Evolutionary conservation across 2,329 filamentous ascomycete genomes (phyloP).

Genomic region (Neospermospora avenae): DNA sequence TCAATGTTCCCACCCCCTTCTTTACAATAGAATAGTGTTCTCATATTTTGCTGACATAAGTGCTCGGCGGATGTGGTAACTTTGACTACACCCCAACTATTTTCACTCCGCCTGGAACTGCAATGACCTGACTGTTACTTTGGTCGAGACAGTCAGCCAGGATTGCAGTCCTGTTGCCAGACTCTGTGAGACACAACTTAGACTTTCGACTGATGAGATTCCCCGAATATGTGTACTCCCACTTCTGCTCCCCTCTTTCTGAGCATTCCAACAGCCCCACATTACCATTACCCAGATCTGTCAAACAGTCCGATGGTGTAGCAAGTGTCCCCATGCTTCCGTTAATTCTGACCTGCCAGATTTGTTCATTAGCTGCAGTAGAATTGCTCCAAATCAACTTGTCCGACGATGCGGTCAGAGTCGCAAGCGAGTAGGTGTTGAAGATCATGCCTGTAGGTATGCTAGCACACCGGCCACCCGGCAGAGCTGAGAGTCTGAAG

Average conservation of each 20-base stretch:
- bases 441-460: conserved; percentile 47
- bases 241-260: conserved; percentile 36
- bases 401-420: conserved; percentile 35
- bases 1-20: too few species aligned
- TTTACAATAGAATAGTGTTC: too few species aligned
- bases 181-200: conserved; percentile 41
- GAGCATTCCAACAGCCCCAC: conserved; percentile 36
- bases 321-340: conserved; percentile 41
- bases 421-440: conserved; percentile 45
- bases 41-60: too few species aligned
- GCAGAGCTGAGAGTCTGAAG: conserved; percentile 40
- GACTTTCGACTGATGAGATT: conserved; percentile 39
- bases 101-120: conserved; percentile 43
- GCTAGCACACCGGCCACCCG: conserved; percentile 11
- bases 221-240: conserved; percentile 44
- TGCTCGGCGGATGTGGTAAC: too few species aligned
- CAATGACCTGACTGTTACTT: conserved; percentile 45
- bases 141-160: conserved; percentile 37
- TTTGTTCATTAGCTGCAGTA: conserved; percentile 40
- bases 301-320: conserved; percentile 37
- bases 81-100: conserved; percentile 11
- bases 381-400: conserved; percentile 38
- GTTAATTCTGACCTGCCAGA: conserved; percentile 39
- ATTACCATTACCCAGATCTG: conserved; percentile 34
- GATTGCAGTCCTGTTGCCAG: conserved; percentile 26